Base-by-base conservation (phyloP, 1,284 basidiomycete species). In the Salmacisia buchloeana region DNA sequence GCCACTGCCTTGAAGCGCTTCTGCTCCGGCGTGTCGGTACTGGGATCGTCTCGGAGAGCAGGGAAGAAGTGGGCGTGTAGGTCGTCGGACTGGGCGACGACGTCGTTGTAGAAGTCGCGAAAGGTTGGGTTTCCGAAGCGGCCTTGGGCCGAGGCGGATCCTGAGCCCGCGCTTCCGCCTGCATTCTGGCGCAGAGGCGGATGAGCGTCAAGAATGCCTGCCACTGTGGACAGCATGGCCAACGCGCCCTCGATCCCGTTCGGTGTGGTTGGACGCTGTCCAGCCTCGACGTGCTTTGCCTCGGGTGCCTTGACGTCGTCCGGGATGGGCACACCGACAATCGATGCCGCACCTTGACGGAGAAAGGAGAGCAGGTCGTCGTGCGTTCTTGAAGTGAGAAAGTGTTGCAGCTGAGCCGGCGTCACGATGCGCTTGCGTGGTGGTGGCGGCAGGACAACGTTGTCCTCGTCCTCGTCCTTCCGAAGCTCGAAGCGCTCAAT, bases 61-160 rank as follows among this genome's bases (percentile, higher is more conserved):
- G 59, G 71, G 9, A 71, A 59, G 39, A 41, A 61, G 34, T 58
- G 62, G 38, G 35, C 27, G 31, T 69, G 66, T 21, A 71, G 64
- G 39, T 27, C 62, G 58, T 65, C 27, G 75, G 84, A 70, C 72
- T 89, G 90, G 80, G 89, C 84, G 21, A 82, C 77, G 15, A 97
- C 83, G 73, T 87, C 86, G 80, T 94, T 91, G 75, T 94, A 92
- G 75, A 98, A 94, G 0, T 86, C 86, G 73, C 90, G 85, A 82
- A 99, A 99, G 0, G 94, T 94, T 1, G 94, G 94, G 80, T 99
- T 99, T 2, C 94, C 96, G 74, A 99, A 99, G 29, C 96, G 84
- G 27, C 49, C 49, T n/a, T 54, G 49, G 23, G 49, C 49, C 49
- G 93, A 97, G 0, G 88, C 87, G 66, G 89, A 86, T 78, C 97